Evolutionary conservation across 441 rosid species (phyloP).

Genomic region (Sinapis alba): DNA sequence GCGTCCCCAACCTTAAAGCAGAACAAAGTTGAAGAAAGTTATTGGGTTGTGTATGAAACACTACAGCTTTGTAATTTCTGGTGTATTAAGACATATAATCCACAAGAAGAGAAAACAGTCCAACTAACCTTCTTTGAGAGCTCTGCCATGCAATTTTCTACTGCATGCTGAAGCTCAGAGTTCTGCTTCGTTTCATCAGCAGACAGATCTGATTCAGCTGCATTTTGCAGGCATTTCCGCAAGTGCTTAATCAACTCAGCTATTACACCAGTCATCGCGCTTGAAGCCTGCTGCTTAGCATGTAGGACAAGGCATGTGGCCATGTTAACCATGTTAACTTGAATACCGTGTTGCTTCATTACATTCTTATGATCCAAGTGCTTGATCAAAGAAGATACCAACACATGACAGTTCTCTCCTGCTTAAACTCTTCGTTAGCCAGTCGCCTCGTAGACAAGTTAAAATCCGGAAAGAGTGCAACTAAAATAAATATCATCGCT

Average conservation of each 20-base stretch:
- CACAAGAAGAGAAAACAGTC: neutral
- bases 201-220: constrained; percentile 52
- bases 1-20: constrained; percentile 73
- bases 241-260: constrained; percentile 81
- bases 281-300: constrained; percentile 70
- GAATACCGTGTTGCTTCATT: constrained; percentile 59
- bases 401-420: constrained; percentile 80
- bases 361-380: constrained; percentile 94
- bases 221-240: constrained; percentile 77
- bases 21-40: neutral
- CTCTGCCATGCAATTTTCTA: constrained; percentile 80
- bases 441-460: constrained; percentile 28
- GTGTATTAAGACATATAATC: neutral
- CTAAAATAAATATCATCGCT: constrained; percentile 19
- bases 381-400: constrained; percentile 81
- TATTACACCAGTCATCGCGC: constrained; percentile 64
- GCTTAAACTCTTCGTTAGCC: constrained; percentile 27
- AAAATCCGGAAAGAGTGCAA: constrained; percentile 13
- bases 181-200: constrained; percentile 47
- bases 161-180: constrained; percentile 66
- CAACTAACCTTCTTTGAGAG: constrained; percentile 73
- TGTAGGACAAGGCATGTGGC: constrained; percentile 62
- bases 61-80: too few species aligned
- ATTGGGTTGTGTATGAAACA: constrained; percentile 10
- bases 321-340: constrained; percentile 66